Conservation (phyloP, 2,329 filamentous ascomycete genomes). For the Stachybotrys chlorohalonatus region DNA sequence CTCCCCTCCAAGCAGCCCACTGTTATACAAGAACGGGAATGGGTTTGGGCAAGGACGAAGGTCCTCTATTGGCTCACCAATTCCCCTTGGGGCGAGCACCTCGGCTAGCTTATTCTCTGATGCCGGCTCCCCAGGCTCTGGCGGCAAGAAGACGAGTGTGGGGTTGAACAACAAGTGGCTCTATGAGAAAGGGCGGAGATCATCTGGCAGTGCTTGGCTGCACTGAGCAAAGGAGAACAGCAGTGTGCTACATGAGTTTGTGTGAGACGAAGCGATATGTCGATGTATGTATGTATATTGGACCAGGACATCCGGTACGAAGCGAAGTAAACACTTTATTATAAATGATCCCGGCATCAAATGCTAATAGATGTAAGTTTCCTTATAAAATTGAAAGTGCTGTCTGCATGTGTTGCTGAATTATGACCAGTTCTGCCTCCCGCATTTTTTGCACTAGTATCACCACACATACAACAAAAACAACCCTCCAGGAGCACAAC, state of each 20-base stretch:
- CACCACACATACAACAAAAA: too few species aligned
- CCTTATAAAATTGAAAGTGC: too few species aligned
- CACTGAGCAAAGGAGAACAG: constrained; percentile 11
- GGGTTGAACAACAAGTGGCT: constrained; percentile 89
- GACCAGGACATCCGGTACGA: not conserved
- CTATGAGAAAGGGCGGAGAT: constrained; percentile 69
- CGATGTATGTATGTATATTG: not conserved
- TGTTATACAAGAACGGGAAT: constrained; percentile 61
- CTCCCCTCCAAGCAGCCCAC: constrained; percentile 36
- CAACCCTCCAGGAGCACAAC: too few species aligned
- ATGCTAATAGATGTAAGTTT: too few species aligned
- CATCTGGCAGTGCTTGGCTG: constrained; percentile 34
- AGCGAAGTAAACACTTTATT: not conserved
- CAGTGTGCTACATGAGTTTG: too few species aligned
- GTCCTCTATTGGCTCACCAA: constrained; percentile 53
- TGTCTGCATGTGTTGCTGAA: too few species aligned
- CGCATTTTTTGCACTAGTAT: too few species aligned
- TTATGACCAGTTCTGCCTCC: too few species aligned
- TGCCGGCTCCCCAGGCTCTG: constrained; percentile 58
- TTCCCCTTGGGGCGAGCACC: constrained; percentile 40
- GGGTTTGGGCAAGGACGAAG: constrained; percentile 39
- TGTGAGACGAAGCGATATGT: not conserved
- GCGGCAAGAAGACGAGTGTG: constrained; percentile 62
- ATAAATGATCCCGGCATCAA: too few species aligned
- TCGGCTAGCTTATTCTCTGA: constrained; percentile 41